Base-by-base conservation (phyloP, 176 grass and related monocot genomes). In the Hordeum marinum region DNA sequence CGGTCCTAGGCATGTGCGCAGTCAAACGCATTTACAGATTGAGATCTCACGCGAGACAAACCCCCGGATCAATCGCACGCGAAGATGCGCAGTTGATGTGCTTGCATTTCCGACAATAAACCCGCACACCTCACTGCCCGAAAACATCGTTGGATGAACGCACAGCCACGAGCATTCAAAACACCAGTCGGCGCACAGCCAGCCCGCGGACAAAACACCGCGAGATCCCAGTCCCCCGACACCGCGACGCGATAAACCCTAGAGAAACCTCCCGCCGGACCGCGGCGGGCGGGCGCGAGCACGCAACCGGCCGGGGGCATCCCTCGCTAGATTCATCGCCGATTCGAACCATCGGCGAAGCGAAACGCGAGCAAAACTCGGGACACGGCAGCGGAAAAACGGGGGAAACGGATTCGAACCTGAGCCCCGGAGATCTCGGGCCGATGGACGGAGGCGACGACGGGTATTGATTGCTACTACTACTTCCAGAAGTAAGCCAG, bases 201-300 rank as follows among this genome's bases (percentile, higher is more conserved):
- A 0, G 1, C 11, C 23, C 68, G 12, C 37, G 2, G 20, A 75
- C 8, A 4, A 24, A 68, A 18, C 2, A 27, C 1, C 7, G 17
- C 62, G 20, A 84, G 76, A 80, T 80, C 76, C 68, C 26, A 17
- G 40, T 3, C 23, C 43, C 25, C 67, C 32, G 32, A 24, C 4
- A 73, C 7, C 5, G 18, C 45, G 9, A 26, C 5, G 29, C 42
- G 57, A 79, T 72, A 72, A 82, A 78, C 72, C 72, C 88, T 82
- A 63, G 20, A 11, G 64, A 78, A 78, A 43, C 8, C 57, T 59
- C 41, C 24, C 55, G 3, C 48, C 2, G 37, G 64, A 63, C 73
- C 41, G 32, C 73, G 48, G 21, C 26, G 3, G 21, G 0, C 1
- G 63, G 21, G 0, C 1, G 63, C 63, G 17, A 18, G 29, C 25